phyloP scores from a whole-genome alignment of 306 rosid species.

The Gastrolobium villosum region DNA sequence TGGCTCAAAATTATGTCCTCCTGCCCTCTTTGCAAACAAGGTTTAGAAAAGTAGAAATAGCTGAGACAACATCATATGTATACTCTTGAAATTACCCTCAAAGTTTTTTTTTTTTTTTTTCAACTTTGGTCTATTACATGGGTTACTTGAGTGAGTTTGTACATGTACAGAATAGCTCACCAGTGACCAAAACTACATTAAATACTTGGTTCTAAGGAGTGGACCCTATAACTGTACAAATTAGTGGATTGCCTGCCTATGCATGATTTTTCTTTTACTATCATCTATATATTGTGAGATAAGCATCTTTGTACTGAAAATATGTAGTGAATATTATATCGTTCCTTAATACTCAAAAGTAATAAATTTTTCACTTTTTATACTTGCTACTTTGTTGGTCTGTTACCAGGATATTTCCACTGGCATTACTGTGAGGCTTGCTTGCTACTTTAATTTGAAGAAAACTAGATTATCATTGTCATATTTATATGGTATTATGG shows the following conservation, averaged over 20 bases:
- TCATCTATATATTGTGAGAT: slow-evolving; percentile 38
- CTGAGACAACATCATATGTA: slow-evolving; percentile 36
- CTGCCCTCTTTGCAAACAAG: slow-evolving; percentile 97
- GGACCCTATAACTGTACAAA: slow-evolving; percentile 32
- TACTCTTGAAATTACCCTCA: slow-evolving; percentile 19
- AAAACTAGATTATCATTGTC: background rate
- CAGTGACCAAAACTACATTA: slow-evolving; percentile 66
- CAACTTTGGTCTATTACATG: slow-evolving; percentile 41
- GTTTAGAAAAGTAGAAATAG: slow-evolving; percentile 63
- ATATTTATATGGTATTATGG: background rate
- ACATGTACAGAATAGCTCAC: slow-evolving; percentile 72
- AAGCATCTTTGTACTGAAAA: slow-evolving; percentile 24
- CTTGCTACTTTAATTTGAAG: slow-evolving; percentile 12
- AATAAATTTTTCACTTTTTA: slow-evolving; percentile 13
- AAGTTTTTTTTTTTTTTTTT: background rate
- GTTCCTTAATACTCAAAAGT: background rate
- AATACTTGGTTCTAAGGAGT: slow-evolving; percentile 36
- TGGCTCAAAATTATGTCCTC: slow-evolving; percentile 86
- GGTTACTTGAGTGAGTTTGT: slow-evolving; percentile 82
- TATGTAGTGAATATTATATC: slow-evolving; percentile 29
- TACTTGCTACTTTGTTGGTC: too few species aligned
- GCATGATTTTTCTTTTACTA: slow-evolving; percentile 24
- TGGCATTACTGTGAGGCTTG: background rate
- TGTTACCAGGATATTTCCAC: background rate
- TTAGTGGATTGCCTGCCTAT: slow-evolving; percentile 34